Evolutionary conservation across 2,329 filamentous ascomycete genomes (phyloP).

Genomic region (Beauveria rudraprayagi): DNA sequence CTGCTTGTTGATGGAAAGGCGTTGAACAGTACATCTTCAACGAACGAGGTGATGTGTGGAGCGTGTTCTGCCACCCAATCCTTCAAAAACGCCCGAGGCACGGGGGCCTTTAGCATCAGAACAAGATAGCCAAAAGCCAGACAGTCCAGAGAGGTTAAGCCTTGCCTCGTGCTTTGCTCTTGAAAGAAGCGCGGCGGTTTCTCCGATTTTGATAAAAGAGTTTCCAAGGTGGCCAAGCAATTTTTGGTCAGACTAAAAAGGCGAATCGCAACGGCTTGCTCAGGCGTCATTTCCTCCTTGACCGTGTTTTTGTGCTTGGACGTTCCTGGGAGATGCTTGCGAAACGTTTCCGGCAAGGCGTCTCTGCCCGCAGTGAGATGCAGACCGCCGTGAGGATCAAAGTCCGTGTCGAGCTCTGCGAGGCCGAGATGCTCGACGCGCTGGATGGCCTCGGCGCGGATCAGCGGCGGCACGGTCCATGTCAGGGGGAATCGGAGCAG

Average conservation of each 20-base stretch:
- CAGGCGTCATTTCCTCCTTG: constrained; percentile 55
- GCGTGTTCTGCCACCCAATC: constrained; percentile 31
- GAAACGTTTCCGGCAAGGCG: constrained; percentile 31
- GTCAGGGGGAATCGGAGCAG: constrained; percentile 81
- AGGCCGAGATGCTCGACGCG: constrained; percentile 65
- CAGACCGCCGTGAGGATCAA: constrained; percentile 29
- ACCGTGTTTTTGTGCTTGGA: constrained; percentile 46
- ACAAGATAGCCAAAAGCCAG: constrained; percentile 72
- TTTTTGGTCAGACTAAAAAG: constrained; percentile 64
- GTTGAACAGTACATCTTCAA: constrained; percentile 22
- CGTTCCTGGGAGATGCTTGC: constrained; percentile 27
- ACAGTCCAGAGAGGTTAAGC: constrained; percentile 55
- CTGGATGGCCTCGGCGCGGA: constrained; percentile 61
- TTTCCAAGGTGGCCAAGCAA: constrained; percentile 63
- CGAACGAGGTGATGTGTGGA: constrained; percentile 24
- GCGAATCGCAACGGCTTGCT: constrained; percentile 66
- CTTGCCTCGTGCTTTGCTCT: constrained; percentile 6
- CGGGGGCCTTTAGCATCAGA: constrained; percentile 52
- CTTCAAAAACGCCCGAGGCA: constrained; percentile 34
- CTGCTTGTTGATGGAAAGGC: constrained; percentile 15
- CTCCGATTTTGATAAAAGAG: constrained; percentile 33
- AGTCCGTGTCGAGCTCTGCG: constrained; percentile 57
- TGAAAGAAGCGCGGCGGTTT: constrained; percentile 25
- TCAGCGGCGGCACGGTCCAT: constrained; percentile 71
- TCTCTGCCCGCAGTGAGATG: constrained; percentile 30